These are phyloP conservation scores for Nannizziopsis barbatae DNA, from an alignment of 2,329 filamentous ascomycete species.

Conservation along the genomic window DNA sequence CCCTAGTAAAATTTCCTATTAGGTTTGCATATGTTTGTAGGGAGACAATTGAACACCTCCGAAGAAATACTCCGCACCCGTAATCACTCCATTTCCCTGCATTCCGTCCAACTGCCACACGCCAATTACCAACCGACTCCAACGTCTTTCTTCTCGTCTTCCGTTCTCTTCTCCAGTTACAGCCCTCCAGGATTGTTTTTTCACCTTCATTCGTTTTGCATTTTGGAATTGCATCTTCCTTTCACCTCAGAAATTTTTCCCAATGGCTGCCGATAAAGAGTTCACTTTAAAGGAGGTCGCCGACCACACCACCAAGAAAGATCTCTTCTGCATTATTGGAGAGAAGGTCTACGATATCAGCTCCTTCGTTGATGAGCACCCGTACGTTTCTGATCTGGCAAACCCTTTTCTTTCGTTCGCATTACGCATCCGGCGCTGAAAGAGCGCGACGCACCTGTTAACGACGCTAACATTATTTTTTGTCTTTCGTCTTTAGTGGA, in stretches of 20 bases:
- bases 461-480: background rate
- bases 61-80: no score
- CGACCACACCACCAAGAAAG: slow-evolving; percentile 82
- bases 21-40: background rate
- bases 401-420: background rate
- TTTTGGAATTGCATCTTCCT: background rate
- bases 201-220: background rate
- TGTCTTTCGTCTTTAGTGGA: slow-evolving; percentile 50
- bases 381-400: slow-evolving; percentile 44
- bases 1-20: slow-evolving; percentile 2
- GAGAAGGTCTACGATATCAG: slow-evolving; percentile 90
- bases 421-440: background rate
- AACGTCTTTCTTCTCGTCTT: background rate
- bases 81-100: background rate
- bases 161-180: background rate
- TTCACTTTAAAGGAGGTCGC: slow-evolving; percentile 72
- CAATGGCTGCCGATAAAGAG: slow-evolving; percentile 47
- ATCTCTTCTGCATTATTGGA: slow-evolving; percentile 82
- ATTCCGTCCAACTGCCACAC: slow-evolving; percentile 3
- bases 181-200: background rate
- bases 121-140: slow-evolving; percentile 6
- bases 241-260: background rate
- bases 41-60: no score
- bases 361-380: slow-evolving; percentile 94
- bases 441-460: background rate